Conservation (phyloP, 352 stramenopile species). For the Phytopythium boreale region DNA sequence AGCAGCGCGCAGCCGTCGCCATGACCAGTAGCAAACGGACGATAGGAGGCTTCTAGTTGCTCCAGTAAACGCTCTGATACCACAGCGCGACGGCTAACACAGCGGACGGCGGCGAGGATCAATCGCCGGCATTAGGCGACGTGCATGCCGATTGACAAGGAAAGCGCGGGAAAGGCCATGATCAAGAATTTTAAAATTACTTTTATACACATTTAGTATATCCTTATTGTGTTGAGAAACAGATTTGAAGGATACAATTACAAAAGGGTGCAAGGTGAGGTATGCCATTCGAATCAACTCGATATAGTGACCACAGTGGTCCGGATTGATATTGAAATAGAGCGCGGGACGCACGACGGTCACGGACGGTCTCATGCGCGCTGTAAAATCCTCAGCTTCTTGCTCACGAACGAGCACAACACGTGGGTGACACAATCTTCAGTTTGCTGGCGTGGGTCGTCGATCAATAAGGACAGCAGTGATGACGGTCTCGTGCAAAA, state of each 20-base stretch:
- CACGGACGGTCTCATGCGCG: not conserved
- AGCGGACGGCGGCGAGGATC: not conserved
- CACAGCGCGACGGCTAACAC: not conserved
- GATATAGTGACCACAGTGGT: not conserved
- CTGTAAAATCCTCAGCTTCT: not conserved
- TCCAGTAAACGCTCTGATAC: not conserved
- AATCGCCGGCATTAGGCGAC: no score
- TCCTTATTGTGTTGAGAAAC: no score
- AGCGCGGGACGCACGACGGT: not conserved
- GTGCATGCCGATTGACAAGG: no score
- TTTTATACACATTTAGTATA: not conserved
- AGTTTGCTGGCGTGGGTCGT: not conserved
- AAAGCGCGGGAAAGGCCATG: not conserved
- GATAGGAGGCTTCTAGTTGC: not conserved
- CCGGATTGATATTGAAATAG: not conserved
- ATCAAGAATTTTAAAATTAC: not conserved
- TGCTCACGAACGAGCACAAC: not conserved
- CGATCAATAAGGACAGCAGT: not conserved
- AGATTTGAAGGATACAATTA: no score
- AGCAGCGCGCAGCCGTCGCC: slow-evolving; percentile 15
- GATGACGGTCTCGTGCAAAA: not conserved
- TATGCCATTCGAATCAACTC: not conserved
- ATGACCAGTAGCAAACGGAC: not conserved
- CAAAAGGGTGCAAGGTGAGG: not conserved
- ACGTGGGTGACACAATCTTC: not conserved